phyloP scores from a whole-genome alignment of 257 asterid genomes.

The Fraxinus americana region DNA sequence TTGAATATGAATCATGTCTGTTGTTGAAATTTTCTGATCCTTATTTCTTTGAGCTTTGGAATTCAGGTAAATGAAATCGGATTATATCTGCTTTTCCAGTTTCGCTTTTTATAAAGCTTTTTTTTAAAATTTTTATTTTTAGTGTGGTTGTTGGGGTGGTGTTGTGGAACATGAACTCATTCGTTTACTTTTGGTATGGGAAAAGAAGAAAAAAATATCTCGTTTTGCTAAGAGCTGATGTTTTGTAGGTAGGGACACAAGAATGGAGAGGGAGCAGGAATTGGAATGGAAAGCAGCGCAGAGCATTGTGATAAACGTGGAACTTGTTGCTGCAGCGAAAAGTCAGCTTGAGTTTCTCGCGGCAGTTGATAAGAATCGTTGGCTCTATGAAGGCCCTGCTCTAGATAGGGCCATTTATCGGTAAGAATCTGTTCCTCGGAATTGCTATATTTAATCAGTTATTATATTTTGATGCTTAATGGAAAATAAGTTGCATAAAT shows the following conservation, averaged over 20 bases:
- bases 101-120: background rate
- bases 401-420: conserved; percentile 72
- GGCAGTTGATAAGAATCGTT: conserved; percentile 79
- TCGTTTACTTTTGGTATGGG: background rate
- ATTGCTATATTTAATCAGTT: background rate
- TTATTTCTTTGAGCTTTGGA: background rate
- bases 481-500: background rate
- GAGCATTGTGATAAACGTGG: conserved; percentile 56
- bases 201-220: background rate
- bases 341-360: conserved; percentile 80
- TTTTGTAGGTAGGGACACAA: conserved; percentile 29
- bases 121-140: too few species aligned
- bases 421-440: conserved; percentile 29
- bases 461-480: background rate
- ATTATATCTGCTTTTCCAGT: background rate
- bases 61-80: background rate
- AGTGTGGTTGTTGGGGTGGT: background rate
- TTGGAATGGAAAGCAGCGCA: conserved; percentile 89
- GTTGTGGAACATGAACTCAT: background rate
- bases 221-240: conserved; percentile 5
- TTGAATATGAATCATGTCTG: background rate
- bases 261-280: conserved; percentile 68
- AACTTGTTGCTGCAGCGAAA: conserved; percentile 80
- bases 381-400: conserved; percentile 72
- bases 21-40: background rate